phyloP scores from a whole-genome alignment of 495 filamentous ascomycete species.

The Evansstolkia leycettana region DNA sequence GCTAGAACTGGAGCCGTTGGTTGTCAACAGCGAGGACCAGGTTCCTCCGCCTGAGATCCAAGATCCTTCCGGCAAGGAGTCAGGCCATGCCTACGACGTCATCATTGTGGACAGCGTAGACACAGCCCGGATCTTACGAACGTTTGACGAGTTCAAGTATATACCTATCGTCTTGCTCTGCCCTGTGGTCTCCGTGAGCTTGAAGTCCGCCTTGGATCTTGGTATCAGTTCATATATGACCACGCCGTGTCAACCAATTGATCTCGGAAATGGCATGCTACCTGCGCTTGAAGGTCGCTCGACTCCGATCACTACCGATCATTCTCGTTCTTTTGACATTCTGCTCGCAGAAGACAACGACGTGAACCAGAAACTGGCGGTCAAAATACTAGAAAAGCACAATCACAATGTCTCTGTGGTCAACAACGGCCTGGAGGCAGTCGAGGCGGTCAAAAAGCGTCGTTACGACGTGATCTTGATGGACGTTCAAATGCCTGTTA shows the following conservation, averaged over 20 bases:
- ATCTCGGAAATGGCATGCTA: conserved; percentile 95
- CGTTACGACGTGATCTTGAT: conserved; percentile 95
- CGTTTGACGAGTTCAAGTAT: conserved; percentile 92
- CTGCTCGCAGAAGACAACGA: conserved; percentile 95
- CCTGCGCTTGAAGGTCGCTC: conserved; percentile 93
- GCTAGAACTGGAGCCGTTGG: conserved; percentile 69
- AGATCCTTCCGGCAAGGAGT: conserved; percentile 42
- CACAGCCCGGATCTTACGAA: conserved; percentile 71
- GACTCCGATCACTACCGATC: conserved; percentile 81
- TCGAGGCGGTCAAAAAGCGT: conserved; percentile 78
- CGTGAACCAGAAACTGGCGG: conserved; percentile 91
- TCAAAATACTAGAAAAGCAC: conserved; percentile 97
- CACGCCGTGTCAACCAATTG: conserved; percentile 86
- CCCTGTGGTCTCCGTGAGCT: conserved; percentile 78
- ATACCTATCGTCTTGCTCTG: conserved; percentile 92
- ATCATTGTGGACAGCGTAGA: conserved; percentile 94
- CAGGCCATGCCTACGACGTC: conserved; percentile 73
- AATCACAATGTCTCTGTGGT: conserved; percentile 95
- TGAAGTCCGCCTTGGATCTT: conserved; percentile 90
- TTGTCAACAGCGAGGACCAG: conserved; percentile 55
- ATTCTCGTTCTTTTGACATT: conserved; percentile 92
- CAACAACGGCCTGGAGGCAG: conserved; percentile 84
- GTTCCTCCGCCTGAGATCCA: conserved; percentile 48
- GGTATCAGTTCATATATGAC: conserved; percentile 99
- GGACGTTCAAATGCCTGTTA: conserved; percentile 99